A percentile compares a stretch with the other conserved stretches of the same genome.
These are phyloP conservation scores for Berkeleyomyces basicola DNA, from an alignment of 2,329 filamentous ascomycete genomes.

Conservation along the genomic window DNA sequence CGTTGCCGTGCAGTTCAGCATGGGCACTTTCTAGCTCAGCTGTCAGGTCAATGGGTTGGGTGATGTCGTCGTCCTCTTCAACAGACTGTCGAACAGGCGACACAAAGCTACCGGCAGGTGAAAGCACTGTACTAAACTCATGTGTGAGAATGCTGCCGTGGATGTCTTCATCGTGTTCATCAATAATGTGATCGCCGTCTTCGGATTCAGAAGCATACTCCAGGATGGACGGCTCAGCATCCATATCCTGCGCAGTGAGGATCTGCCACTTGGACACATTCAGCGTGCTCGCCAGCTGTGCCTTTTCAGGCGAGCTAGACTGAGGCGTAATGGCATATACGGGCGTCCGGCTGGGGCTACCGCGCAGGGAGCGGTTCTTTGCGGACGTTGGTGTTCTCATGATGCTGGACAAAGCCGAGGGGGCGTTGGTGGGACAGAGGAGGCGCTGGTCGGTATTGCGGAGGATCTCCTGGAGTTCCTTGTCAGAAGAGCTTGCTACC, in stretches of 20 bases:
- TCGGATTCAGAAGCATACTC: slow-evolving; percentile 1
- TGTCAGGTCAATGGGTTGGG: not conserved
- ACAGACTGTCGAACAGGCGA: slow-evolving; percentile 1
- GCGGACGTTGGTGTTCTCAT: slow-evolving; percentile 8
- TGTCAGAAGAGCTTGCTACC: slow-evolving; percentile 22
- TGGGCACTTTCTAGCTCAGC: not conserved
- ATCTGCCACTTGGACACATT: slow-evolving; percentile 9
- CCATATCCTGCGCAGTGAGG: slow-evolving; percentile 8
- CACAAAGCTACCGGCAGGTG: slow-evolving; percentile 8
- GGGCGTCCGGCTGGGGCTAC: slow-evolving; percentile 6
- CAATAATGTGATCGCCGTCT: not conserved
- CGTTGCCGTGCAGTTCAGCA: not conserved
- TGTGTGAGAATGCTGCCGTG: slow-evolving; percentile 7
- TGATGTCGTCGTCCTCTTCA: not conserved
- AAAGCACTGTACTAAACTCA: slow-evolving; percentile 10
- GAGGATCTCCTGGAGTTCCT: slow-evolving; percentile 34
- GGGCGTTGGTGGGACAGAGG: slow-evolving; percentile 9
- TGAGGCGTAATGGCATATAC: not conserved
- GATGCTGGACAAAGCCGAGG: slow-evolving; percentile 7
- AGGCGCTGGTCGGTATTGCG: slow-evolving; percentile 36
- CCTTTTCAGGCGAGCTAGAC: slow-evolving; percentile 3
- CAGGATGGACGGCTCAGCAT: not conserved
- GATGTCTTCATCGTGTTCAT: not conserved
- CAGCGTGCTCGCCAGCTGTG: slow-evolving; percentile 8
- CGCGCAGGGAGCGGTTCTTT: slow-evolving; percentile 1